A percentile compares a stretch with the other conserved stretches of the same genome.
Evolutionary conservation across 768 basidiomycete genomes (phyloP).

Genomic region (Psilocybe azurescens): DNA sequence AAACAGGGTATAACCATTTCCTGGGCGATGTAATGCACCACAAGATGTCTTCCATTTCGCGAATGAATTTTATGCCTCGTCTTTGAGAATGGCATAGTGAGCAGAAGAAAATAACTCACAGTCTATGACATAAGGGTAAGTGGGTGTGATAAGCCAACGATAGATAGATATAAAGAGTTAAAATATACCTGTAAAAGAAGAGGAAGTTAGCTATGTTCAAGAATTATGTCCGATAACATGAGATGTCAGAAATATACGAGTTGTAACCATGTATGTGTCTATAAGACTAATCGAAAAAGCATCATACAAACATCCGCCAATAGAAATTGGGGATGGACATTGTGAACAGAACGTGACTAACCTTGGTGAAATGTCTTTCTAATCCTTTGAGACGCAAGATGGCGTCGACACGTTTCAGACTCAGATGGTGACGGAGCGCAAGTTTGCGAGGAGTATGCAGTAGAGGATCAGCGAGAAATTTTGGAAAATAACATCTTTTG

Average conservation of each 20-base stretch:
- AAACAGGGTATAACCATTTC: conserved; percentile 63
- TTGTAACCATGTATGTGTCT: conserved; percentile 81
- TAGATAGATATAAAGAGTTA: not conserved
- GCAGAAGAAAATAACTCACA: conserved; percentile 35
- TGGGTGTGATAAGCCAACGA: not conserved
- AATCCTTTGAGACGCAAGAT: conserved; percentile 83
- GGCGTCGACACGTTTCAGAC: conserved; percentile 82
- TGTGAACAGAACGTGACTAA: conserved; percentile 38
- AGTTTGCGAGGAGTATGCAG: conserved; percentile 62
- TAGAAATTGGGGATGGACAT: conserved; percentile 18
- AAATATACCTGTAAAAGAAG: conserved; percentile 23
- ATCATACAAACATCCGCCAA: conserved; percentile 24
- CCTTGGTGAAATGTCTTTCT: conserved; percentile 76
- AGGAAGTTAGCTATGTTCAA: conserved; percentile 16
- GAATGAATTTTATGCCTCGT: conserved; percentile 72
- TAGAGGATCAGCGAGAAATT: conserved; percentile 64
- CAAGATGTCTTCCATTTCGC: conserved; percentile 65
- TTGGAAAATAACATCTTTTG: conserved; percentile 61
- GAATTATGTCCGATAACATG: conserved; percentile 12
- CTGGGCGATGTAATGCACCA: conserved; percentile 68
- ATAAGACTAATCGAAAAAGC: conserved; percentile 91
- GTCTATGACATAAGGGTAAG: conserved; percentile 31
- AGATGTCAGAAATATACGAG: conserved; percentile 31
- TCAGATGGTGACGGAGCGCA: conserved; percentile 65
- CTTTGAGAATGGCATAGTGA: conserved; percentile 27